A percentile compares a stretch with the other conserved stretches of the same genome.
Conservation (phyloP, 2,329 filamentous ascomycete genomes). For the Blastomyces parvus region DNA sequence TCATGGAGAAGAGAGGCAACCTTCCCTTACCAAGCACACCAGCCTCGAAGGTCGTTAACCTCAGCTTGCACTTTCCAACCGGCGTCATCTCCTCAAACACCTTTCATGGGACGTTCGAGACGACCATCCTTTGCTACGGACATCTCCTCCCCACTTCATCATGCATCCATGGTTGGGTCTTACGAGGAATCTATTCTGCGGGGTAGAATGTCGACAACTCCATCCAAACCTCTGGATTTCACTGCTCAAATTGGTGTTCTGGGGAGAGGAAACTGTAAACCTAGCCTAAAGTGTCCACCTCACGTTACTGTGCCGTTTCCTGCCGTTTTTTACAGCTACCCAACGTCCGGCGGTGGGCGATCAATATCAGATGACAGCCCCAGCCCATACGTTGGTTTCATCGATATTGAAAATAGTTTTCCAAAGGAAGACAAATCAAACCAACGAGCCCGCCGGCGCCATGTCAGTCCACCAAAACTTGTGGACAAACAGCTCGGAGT, state of each 20-base stretch:
- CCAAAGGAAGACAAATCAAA: constrained; percentile 37
- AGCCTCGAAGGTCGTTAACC: constrained; percentile 65
- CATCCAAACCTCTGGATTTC: constrained; percentile 86
- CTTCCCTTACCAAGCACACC: constrained; percentile 65
- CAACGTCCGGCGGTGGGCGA: constrained; percentile 53
- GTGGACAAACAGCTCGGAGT: constrained; percentile 13
- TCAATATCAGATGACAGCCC: constrained; percentile 70
- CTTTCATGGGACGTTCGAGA: constrained; percentile 28
- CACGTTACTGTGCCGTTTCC: constrained; percentile 88
- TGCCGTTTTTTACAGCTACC: constrained; percentile 93
- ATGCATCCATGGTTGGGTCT: constrained; percentile 93
- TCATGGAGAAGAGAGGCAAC: constrained; percentile 50
- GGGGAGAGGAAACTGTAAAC: constrained; percentile 78
- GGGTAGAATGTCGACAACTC: constrained; percentile 92
- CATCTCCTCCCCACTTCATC: constrained; percentile 68
- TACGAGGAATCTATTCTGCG: constrained; percentile 95
- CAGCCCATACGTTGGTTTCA: constrained; percentile 88
- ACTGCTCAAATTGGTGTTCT: constrained; percentile 91
- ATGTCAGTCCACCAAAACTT: constrained; percentile 23
- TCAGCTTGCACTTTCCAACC: constrained; percentile 46
- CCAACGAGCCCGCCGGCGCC: constrained; percentile 32
- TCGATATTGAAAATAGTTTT: constrained; percentile 79
- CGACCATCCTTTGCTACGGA: constrained; percentile 61
- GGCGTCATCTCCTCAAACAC: constrained; percentile 36
- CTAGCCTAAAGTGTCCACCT: constrained; percentile 72